A percentile compares a stretch with the other conserved stretches of the same genome.
phyloP scores from a whole-genome alignment of 2,329 filamentous ascomycete genomes.

The Aspergillus ruber region DNA sequence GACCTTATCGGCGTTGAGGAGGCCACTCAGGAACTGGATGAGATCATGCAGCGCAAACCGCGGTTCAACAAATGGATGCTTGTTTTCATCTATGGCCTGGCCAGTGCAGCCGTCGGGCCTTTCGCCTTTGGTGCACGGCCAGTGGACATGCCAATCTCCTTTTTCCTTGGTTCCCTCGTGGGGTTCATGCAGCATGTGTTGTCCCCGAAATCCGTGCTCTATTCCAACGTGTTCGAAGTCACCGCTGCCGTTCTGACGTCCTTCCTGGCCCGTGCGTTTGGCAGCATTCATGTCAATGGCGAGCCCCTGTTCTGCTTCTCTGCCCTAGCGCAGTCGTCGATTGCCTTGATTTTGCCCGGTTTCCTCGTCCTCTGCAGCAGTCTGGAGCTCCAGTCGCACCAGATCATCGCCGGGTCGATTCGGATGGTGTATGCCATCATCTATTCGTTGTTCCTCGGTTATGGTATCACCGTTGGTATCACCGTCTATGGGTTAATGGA shows the following conservation, averaged over 20 bases:
- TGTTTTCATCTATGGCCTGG: constrained; percentile 65
- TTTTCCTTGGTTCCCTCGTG: constrained; percentile 65
- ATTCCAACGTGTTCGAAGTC: constrained; percentile 58
- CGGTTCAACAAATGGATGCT: constrained; percentile 49
- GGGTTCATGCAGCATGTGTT: constrained; percentile 68
- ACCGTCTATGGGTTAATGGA: constrained; percentile 55
- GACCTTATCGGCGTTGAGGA: constrained; percentile 38
- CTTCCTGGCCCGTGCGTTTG: constrained; percentile 60
- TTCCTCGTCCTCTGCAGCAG: constrained; percentile 53
- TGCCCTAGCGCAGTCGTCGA: constrained; percentile 60
- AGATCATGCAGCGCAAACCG: constrained; percentile 50
- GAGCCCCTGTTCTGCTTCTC: constrained; percentile 59
- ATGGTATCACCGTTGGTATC: constrained; percentile 60
- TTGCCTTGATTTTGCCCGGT: constrained; percentile 62
- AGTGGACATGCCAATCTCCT: constrained; percentile 71
- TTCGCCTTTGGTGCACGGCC: constrained; percentile 70
- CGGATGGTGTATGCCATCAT: constrained; percentile 65
- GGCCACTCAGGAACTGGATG: constrained; percentile 32
- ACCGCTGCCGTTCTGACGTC: constrained; percentile 58
- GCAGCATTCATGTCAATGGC: constrained; percentile 48
- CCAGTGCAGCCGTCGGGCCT: constrained; percentile 66
- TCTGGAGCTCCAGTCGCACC: constrained; percentile 59
- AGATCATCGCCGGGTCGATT: constrained; percentile 61
- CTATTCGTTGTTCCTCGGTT: constrained; percentile 62
- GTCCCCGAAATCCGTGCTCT: constrained; percentile 65